Conservation (phyloP, 345 rosid genomes). For the Pistacia integerrima region DNA sequence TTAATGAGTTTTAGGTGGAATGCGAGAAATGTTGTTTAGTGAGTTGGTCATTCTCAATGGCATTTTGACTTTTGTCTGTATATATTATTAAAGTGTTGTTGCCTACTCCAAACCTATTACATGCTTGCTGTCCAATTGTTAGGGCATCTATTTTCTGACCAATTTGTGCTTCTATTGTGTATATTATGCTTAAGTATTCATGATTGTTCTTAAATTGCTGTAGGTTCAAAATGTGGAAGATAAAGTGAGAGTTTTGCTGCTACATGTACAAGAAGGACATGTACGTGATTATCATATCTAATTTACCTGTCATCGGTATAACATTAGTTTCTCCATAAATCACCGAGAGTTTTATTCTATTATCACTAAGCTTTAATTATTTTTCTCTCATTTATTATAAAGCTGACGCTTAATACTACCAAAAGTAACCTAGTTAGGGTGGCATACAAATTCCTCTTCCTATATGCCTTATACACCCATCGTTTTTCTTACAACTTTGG, state of each 20-base stretch:
- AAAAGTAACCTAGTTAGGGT: background rate
- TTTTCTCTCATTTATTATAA: background rate
- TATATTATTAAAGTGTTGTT: background rate
- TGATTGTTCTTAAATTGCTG: conserved; percentile 7
- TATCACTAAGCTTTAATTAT: background rate
- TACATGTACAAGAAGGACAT: conserved; percentile 56
- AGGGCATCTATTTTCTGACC: background rate
- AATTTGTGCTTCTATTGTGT: background rate
- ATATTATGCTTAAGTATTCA: background rate
- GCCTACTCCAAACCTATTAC: background rate
- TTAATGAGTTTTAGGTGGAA: background rate
- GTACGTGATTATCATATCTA: conserved; percentile 34
- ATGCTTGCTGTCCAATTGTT: background rate
- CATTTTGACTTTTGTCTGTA: background rate
- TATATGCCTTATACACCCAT: background rate
- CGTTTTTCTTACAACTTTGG: background rate
- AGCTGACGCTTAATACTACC: background rate
- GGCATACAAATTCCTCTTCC: background rate
- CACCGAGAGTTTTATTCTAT: background rate
- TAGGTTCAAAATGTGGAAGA: conserved; percentile 90
- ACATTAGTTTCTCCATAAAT: background rate
- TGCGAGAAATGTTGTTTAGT: background rate
- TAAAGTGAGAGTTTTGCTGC: conserved; percentile 63
- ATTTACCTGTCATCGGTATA: conserved; percentile 1
- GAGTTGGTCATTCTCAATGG: background rate